phyloP scores from a whole-genome alignment of 2,329 filamentous ascomycete genomes.

The Colletotrichum nymphaeae region DNA sequence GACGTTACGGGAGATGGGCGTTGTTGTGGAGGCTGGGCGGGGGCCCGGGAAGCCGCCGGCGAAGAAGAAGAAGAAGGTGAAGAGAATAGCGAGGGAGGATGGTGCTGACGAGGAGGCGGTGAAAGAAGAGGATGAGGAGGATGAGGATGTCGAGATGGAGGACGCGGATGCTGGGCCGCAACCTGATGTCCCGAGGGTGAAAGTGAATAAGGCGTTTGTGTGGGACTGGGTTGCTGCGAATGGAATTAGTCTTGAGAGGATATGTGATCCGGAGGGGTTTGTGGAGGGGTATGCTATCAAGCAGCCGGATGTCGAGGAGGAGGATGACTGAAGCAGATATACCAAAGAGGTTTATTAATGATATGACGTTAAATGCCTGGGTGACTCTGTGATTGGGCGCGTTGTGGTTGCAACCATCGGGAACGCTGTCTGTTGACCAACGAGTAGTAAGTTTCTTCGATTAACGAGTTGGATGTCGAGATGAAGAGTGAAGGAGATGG shows the following conservation, averaged over 20 bases:
- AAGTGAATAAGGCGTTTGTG: constrained; percentile 66
- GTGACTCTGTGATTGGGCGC: neutral
- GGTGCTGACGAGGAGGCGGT: constrained; percentile 31
- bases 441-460: neutral
- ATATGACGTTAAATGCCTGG: neutral
- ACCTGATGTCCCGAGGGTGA: constrained; percentile 56
- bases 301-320: constrained; percentile 48
- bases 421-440: neutral
- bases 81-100: neutral
- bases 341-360: neutral
- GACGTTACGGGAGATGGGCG: constrained; percentile 83
- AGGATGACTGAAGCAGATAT: constrained; percentile 37
- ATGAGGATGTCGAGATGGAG: constrained; percentile 38
- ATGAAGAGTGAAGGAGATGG: neutral
- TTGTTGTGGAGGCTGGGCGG: constrained; percentile 70
- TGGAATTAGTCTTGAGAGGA: constrained; percentile 70
- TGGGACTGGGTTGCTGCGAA: constrained; percentile 75
- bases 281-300: constrained; percentile 72
- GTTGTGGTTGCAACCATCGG: neutral
- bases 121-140: constrained; percentile 37
- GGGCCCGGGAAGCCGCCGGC: constrained; percentile 51
- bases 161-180: constrained; percentile 43
- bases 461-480: too few relatives aligned
- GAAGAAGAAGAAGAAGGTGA: constrained; percentile 30
- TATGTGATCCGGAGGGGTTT: constrained; percentile 82